A percentile compares a stretch with the other conserved stretches of the same genome.
Conservation (phyloP, 345 rosid genomes). For the Gossypium anomalum region DNA sequence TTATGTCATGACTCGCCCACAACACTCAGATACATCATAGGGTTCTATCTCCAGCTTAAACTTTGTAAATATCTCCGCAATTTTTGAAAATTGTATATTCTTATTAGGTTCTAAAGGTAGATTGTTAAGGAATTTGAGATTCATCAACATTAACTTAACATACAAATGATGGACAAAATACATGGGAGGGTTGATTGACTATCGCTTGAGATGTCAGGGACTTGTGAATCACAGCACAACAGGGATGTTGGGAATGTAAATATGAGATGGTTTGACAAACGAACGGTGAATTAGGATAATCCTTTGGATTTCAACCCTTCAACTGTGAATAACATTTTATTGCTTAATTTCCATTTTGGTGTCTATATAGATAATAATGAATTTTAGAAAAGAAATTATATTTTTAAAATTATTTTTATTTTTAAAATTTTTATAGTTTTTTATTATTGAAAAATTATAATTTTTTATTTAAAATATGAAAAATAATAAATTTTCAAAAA, state of each 20-base stretch:
- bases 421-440: too few species aligned
- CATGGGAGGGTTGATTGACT: conserved; percentile 62
- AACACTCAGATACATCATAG: conserved; percentile 36
- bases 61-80: conserved; percentile 63
- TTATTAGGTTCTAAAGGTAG: conserved; percentile 75
- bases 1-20: conserved; percentile 71
- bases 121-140: conserved; percentile 47
- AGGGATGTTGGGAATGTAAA: conserved; percentile 68
- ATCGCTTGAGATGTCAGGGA: conserved; percentile 84
- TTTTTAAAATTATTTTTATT: too few species aligned
- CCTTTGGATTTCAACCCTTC: conserved; percentile 80
- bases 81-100: conserved; percentile 76
- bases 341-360: conserved; percentile 60
- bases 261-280: conserved; percentile 60
- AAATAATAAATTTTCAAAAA: too few species aligned
- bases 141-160: conserved; percentile 58
- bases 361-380: conserved; percentile 18
- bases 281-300: conserved; percentile 48
- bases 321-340: conserved; percentile 63
- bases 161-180: conserved; percentile 66
- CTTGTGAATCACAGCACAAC: conserved; percentile 63
- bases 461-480: too few species aligned
- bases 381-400: not conserved
- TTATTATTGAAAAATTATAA: too few species aligned
- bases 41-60: conserved; percentile 56